These are phyloP conservation scores for Pseudocercospora crystallina DNA, from an alignment of 2,329 filamentous ascomycete genomes.

Conservation along the genomic window DNA sequence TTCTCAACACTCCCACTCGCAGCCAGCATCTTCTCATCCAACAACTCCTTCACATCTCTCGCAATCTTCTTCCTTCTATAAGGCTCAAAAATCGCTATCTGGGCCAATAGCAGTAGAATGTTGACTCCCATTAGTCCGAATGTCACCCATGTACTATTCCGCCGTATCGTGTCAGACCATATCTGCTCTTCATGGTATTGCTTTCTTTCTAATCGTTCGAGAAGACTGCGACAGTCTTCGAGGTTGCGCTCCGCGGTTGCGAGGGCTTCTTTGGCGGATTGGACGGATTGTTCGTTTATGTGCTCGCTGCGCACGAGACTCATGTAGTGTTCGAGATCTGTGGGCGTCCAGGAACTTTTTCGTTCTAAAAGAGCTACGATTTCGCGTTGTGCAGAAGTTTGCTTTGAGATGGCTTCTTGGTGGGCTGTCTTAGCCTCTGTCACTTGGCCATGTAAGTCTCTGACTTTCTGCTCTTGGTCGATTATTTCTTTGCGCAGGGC, in stretches of 20 bases:
- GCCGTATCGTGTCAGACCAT: slow-evolving; percentile 94
- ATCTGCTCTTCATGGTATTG: slow-evolving; percentile 99
- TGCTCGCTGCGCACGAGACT: slow-evolving; percentile 89
- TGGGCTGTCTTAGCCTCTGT: slow-evolving; percentile 72
- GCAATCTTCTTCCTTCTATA: slow-evolving; percentile 83
- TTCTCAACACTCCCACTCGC: slow-evolving; percentile 19
- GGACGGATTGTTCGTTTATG: slow-evolving; percentile 82
- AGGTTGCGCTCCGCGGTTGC: slow-evolving; percentile 75
- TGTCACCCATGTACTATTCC: slow-evolving; percentile 97
- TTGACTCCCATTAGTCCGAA: slow-evolving; percentile 98
- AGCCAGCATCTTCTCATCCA: slow-evolving; percentile 65
- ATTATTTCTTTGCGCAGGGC: slow-evolving; percentile 77
- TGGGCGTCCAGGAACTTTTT: slow-evolving; percentile 86
- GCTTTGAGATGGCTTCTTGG: slow-evolving; percentile 77
- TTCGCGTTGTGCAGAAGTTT: slow-evolving; percentile 89
- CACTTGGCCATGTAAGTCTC: slow-evolving; percentile 62
- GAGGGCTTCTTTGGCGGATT: slow-evolving; percentile 68
- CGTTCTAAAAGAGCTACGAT: slow-evolving; percentile 90
- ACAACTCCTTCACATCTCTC: slow-evolving; percentile 67
- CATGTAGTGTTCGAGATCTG: slow-evolving; percentile 92
- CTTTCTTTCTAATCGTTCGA: slow-evolving; percentile 81
- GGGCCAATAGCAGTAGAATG: slow-evolving; percentile 77
- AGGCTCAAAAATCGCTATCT: slow-evolving; percentile 73
- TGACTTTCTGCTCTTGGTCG: slow-evolving; percentile 60
- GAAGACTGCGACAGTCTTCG: slow-evolving; percentile 70